phyloP scores from a whole-genome alignment of 2,329 filamentous ascomycete species.

The Phyllosticta capitalensis region DNA sequence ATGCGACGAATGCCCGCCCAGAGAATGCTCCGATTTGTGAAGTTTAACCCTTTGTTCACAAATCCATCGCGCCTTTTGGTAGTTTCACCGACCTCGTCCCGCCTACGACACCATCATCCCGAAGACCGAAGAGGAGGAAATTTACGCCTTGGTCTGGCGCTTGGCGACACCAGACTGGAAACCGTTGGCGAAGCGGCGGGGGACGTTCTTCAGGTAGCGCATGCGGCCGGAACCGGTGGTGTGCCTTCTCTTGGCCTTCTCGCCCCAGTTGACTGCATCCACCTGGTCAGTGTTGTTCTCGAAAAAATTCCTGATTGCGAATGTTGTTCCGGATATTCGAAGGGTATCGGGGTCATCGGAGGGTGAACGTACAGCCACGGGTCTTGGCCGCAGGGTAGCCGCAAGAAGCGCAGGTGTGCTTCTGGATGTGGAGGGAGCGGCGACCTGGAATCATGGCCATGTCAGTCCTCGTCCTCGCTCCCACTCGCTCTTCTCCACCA shows the following conservation, averaged over 20 bases:
- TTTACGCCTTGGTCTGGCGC: constrained; percentile 35
- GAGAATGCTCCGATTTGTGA: constrained; percentile 8
- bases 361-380: constrained; percentile 83
- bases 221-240: constrained; percentile 94
- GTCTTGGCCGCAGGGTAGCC: constrained; percentile 96
- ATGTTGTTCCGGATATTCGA: constrained; percentile 1
- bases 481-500: not conserved
- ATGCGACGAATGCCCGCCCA: constrained; percentile 7
- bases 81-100: constrained; percentile 5
- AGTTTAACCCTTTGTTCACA: constrained; percentile 5
- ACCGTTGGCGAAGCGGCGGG: constrained; percentile 93
- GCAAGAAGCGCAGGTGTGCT: constrained; percentile 93
- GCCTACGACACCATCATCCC: constrained; percentile 7
- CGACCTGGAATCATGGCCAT: constrained; percentile 51
- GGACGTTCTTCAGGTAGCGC: constrained; percentile 86
- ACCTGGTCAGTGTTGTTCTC: constrained; percentile 17
- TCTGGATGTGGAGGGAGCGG: constrained; percentile 98
- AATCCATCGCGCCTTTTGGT: constrained; percentile 8
- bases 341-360: not conserved
- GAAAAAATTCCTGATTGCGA: constrained; percentile 1
- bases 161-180: constrained; percentile 89
- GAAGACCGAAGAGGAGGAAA: not conserved
- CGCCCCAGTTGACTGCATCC: constrained; percentile 88
- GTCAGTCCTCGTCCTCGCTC: constrained; percentile 25
- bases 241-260: constrained; percentile 99